Evolutionary conservation across 768 basidiomycete genomes (phyloP), one percentile per base, ranked within the genome.

Genomic region (Leccinum subgranulosum): DNA sequence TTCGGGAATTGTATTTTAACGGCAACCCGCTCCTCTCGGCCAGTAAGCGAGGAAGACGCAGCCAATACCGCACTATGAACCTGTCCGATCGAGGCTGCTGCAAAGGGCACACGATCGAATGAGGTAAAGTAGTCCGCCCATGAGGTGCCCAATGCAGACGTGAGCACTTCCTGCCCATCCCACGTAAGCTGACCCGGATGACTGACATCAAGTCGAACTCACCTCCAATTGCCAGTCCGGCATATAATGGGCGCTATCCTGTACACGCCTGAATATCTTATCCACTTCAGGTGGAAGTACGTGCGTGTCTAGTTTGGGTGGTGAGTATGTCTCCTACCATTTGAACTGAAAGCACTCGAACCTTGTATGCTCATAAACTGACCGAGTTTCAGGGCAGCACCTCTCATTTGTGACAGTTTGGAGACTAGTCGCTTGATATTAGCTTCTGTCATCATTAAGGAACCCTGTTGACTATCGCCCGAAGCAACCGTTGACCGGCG

Each of bases 171-270:
- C 82, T 84, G 62, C 6, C 25, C 36, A 8, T 41, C 27, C 51
- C 27, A 41, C 4, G 19, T 57, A 41, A 51, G 55, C 47, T 25
- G 3, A 36, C n/a, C 14, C 5, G 29, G 25, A 47, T 6, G 27
- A 41, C 39, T 1, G 58, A 9, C 10, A 48, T 10, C 15, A 41
- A 43, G 10, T 27, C 6, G 6, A 4, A 68, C 74, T 19, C 15
- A 92, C 95, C 83, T 95, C 90, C 86, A 98, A 90, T 69, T 99
- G 96, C 90, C 90, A 95, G 63, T 96, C 89, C 0, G 96, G 96
- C 96, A 99, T 99, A 70, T 98, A 98, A 72, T 99, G 93, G 1
- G 96, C 96, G 63, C 88, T 86, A 62, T 96, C 92, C 69, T 98
- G 96, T 0, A 99, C 95, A 28, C 88, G 79, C 51, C 93, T 83